Evolutionary conservation across 176 grass and related monocot species (phyloP), one percentile per base, ranked within the genome.

Genomic region (Musa beccarii): DNA sequence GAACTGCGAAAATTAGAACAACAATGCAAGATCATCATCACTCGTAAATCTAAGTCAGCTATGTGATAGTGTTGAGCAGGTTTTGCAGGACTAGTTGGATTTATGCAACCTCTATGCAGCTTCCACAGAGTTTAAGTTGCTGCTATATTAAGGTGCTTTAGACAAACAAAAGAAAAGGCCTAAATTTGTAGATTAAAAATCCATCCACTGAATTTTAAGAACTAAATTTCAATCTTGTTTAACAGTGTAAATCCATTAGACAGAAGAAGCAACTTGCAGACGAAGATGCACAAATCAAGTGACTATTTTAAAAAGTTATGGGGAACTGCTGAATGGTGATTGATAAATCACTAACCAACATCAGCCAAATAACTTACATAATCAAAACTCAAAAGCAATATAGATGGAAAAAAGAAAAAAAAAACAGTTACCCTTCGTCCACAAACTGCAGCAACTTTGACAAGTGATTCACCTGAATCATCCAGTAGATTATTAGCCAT

Each of bases 401-500:
- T 34, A 34, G 29, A 34, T 34, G 29, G 3, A 3, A 0, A 34
- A 54, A 53, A 24, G 29, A 0, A 34, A 61, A 53, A 53, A 54
- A 75, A 29, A 83, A 15, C 56, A 11, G 65, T 63, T 82, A 98
- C 95, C 86, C 88, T 94, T 68, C 82, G 80, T 63, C 95, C 95
- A 84, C 95, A 98, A 79, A 98, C 86, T 29, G 90, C 88, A 61
- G 82, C 84, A 84, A 87, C 84, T 83, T 59, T 81, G 51, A 87
- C 83, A 73, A 98, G 75, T 82, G 88, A 82, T 78, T 86, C 78
- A 21, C 90, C 86, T 76, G 78, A 93, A 19, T 91, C 83, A 82
- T 91, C 64, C 61, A 98, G 57, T 71, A 98, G 81, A 8, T 75
- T 86, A 74, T 91, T 87, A 65, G 95, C 82, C 95, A 98, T 98